Base-by-base conservation (phyloP, 2,329 filamentous ascomycete species). In the Eutypa lata region DNA sequence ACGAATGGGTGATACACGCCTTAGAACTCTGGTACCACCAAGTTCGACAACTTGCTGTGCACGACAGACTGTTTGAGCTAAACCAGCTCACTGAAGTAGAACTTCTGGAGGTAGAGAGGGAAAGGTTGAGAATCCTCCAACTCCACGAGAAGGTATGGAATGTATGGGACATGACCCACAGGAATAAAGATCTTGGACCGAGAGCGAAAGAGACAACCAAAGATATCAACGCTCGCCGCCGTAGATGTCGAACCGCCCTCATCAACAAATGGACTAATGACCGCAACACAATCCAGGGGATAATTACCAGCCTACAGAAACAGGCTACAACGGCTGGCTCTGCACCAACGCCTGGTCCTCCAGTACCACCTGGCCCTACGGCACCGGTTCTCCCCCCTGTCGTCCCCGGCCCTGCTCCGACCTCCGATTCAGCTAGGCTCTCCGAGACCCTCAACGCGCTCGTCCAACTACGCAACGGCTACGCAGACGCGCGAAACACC, bases 401-500 rank as follows among this genome's bases (percentile, higher is more conserved):
- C n/a, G n/a, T n/a, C 26, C 26, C 26, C 26, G 26, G 26, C 26
- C 26, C 26, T 10, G 26, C 26, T 10, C 26, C 6, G 26, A 10
- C 10, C 26, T 10, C 38, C 19, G 18, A 21, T 8, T 8, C 38
- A 19, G 38, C 8, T 5, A 16, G 19, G n/a, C 18, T 42, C 16
- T 42, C 38, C 16, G 38, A 42, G n/a, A 19, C n/a, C 16, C 38
- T 42, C n/a, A 42, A 42, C 38, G 7, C 19, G 38, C n/a, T 42
- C n/a, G n/a, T 42, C 14, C 16, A 19, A 8, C 22, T 47, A 5
- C 53, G 54, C 7, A 11, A 35, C 2, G 10, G 7, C 7, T 60
- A 62, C 18, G 13, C 28, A 1, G 28, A 54, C 6, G 24, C 38
- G 6, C 48, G 58, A 3, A n/a, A n/a, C n/a, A n/a, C n/a, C n/a